Evolutionary conservation across 192 early-diverging fungal species (phyloP).

Genomic region (Backusella parvicylindrica): DNA sequence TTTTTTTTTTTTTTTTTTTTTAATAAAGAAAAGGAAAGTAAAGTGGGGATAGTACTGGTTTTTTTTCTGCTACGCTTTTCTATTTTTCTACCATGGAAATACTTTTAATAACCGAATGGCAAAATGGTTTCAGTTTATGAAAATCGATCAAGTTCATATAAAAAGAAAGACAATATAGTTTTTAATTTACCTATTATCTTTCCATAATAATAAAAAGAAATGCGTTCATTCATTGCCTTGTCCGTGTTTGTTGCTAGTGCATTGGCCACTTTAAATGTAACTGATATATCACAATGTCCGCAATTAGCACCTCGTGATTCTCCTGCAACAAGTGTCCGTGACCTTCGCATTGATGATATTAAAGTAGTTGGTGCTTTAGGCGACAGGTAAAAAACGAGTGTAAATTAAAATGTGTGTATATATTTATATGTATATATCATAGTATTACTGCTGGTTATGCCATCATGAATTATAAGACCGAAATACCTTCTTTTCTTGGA

Average conservation of each 20-base stretch:
- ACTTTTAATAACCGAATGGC: not conserved
- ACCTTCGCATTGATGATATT: slow-evolving; percentile 56
- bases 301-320: slow-evolving; percentile 35
- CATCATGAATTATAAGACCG: slow-evolving; percentile 31
- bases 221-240: not conserved
- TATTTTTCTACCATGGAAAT: not conserved
- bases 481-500: slow-evolving; percentile 19
- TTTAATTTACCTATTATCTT: not conserved
- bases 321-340: slow-evolving; percentile 33
- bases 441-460: slow-evolving; percentile 53
- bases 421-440: not conserved
- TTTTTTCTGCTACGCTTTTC: not conserved
- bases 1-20: not conserved
- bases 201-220: not conserved
- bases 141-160: not conserved
- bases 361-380: slow-evolving; percentile 51
- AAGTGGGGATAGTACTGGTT: not conserved
- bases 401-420: not conserved
- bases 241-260: not conserved
- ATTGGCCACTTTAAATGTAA: not conserved
- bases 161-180: not conserved
- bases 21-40: not conserved
- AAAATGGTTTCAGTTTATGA: not conserved
- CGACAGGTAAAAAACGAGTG: slow-evolving; percentile 36
- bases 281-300: slow-evolving; percentile 31